Evolutionary conservation across 2,329 filamentous ascomycete species (phyloP), one percentile per base, ranked within the genome.

Genomic region (Phyllosticta paracitricarpa): DNA sequence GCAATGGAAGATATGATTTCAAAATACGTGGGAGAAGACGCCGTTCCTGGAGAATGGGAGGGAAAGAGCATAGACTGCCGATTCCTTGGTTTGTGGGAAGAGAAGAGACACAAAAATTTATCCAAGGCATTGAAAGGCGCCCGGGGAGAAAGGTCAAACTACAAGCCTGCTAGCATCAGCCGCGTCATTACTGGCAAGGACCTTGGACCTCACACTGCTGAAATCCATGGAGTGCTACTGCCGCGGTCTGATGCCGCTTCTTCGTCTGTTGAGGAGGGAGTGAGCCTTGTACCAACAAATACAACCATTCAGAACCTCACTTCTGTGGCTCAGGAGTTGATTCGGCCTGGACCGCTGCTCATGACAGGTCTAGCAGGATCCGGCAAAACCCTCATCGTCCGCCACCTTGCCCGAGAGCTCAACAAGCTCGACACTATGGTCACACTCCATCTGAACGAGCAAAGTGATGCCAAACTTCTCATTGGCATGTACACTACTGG

Each of bases 401-500:
- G 90, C 65, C 88, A 97, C 71, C 82, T 93, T 63, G 92, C 93
- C 25, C 84, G 84, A 68, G 84, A 88, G 66, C 83, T 97, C 61
- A 89, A 89, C 64, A 90, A 90, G 75, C 84, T 89, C 24, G 83
- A 86, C 5, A 84, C 84, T 63, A 91, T 99, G 85, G 88, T 99
- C 58, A 97, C 93, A 3, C 80, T 99, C 30, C 93, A 99, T 74
- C 79, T 99, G 35, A 99, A 99, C 71, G 94, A 97, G 74, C 95
- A 99, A 74, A 97, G 92, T 2, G 94, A 99, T 75, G 92, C 93
- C 0, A 99, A 99, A 74, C 89, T 96, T 78, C 84, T 99, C 51
- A 85, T 99, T 64, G 94, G 94, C 3, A 85, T 97, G 71, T 97
- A 99, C 75, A 89, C 93, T 1, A 94, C 91, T 24, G 92, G 91